A percentile compares a stretch with the other conserved stretches of the same genome.
Conservation (phyloP, 768 basidiomycete genomes). For the Auricularia sp. region DNA sequence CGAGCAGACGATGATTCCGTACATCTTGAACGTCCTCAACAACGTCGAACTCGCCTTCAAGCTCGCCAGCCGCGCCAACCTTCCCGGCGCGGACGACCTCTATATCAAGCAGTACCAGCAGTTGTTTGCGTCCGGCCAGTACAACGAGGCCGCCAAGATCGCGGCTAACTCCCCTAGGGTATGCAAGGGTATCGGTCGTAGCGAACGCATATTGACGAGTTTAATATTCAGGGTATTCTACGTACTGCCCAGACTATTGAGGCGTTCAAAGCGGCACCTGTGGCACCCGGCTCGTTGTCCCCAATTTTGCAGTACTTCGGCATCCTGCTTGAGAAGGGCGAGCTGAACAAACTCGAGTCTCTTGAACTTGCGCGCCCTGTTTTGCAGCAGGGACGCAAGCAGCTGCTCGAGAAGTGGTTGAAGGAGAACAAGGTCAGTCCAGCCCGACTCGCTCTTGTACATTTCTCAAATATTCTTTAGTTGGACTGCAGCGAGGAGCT, state of each 20-base stretch:
- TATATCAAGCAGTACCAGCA: constrained; percentile 92
- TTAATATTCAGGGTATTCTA: constrained; percentile 57
- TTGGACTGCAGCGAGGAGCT: constrained; percentile 98
- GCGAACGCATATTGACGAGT: background rate
- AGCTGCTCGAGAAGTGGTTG: constrained; percentile 95
- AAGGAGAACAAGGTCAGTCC: constrained; percentile 89
- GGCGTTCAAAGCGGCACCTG: constrained; percentile 92
- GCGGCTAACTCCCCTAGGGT: constrained; percentile 88
- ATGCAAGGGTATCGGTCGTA: background rate
- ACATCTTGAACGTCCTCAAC: constrained; percentile 86
- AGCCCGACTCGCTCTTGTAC: background rate
- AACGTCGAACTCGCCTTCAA: constrained; percentile 98
- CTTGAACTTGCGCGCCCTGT: constrained; percentile 94
- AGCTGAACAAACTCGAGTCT: constrained; percentile 93
- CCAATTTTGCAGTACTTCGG: constrained; percentile 99
- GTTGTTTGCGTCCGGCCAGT: constrained; percentile 82
- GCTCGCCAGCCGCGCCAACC: constrained; percentile 87
- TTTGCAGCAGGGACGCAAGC: constrained; percentile 90
- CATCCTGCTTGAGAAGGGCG: constrained; percentile 95
- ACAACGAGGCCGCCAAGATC: constrained; percentile 89
- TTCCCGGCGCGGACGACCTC: constrained; percentile 95
- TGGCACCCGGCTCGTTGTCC: constrained; percentile 78
- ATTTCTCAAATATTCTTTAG: constrained; percentile 28
- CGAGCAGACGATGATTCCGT: constrained; percentile 91
- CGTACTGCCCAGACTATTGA: constrained; percentile 94